Percentiles rank a stretch among this genome's conserved stretches.
These are phyloP conservation scores for Hypoxylon rubiginosum DNA, from an alignment of 2,329 filamentous ascomycete genomes.

Conservation along the genomic window DNA sequence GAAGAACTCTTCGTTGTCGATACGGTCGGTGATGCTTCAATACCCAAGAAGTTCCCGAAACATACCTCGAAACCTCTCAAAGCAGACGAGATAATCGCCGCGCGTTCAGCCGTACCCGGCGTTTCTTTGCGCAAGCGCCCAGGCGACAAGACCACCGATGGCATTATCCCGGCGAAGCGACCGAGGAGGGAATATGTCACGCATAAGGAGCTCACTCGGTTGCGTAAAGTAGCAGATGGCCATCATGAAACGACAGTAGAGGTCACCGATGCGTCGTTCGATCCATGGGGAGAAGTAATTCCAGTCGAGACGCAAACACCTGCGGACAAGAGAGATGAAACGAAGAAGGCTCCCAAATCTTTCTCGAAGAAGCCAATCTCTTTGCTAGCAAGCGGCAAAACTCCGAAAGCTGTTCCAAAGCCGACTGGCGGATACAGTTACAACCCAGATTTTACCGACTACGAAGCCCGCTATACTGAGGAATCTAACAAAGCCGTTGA, in stretches of 20 bases:
- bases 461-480: conserved; percentile 79
- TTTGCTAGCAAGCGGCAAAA: conserved; percentile 84
- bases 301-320: conserved; percentile 49
- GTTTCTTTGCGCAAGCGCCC: conserved; percentile 83
- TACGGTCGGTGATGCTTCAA: conserved; percentile 75
- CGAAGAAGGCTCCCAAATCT: conserved; percentile 79
- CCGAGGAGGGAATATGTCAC: conserved; percentile 84
- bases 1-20: conserved; percentile 90
- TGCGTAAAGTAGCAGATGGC: conserved; percentile 84
- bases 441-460: conserved; percentile 90
- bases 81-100: conserved; percentile 90
- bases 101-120: conserved; percentile 84
- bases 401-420: conserved; percentile 80
- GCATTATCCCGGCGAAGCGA: conserved; percentile 80
- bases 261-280: conserved; percentile 75
- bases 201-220: conserved; percentile 82
- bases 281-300: conserved; percentile 77
- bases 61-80: conserved; percentile 84
- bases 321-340: conserved; percentile 58
- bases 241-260: conserved; percentile 68
- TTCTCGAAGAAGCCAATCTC: conserved; percentile 83
- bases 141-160: conserved; percentile 77
- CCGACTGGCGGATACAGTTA: conserved; percentile 90
- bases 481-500: conserved; percentile 85
- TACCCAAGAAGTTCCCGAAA: conserved; percentile 73